Evolutionary conservation across 2,329 filamentous ascomycete genomes (phyloP).

Genomic region (Sphaerulina populicola): DNA sequence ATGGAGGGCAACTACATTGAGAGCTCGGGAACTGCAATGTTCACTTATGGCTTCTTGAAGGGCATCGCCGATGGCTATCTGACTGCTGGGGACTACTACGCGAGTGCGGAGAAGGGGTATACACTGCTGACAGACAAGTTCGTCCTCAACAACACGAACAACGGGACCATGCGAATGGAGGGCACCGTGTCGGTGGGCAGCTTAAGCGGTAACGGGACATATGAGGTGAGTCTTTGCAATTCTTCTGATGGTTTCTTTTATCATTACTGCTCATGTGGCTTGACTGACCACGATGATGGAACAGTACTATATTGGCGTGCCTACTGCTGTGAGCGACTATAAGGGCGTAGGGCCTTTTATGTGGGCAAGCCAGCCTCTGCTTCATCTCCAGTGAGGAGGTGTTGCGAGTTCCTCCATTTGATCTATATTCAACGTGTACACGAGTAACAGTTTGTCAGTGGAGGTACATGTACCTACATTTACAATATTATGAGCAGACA

Average conservation of each 20-base stretch:
- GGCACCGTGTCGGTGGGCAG: slow-evolving; percentile 48
- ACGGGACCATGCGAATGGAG: slow-evolving; percentile 46
- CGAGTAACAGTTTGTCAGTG: neutral
- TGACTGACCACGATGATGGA: neutral
- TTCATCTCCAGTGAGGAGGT: neutral
- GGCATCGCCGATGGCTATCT: slow-evolving; percentile 38
- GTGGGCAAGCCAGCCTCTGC: slow-evolving; percentile 26
- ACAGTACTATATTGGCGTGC: slow-evolving; percentile 35
- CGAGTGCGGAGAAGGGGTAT: slow-evolving; percentile 42
- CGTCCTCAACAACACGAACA: slow-evolving; percentile 37
- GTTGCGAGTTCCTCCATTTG: neutral
- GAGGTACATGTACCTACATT: too few species aligned
- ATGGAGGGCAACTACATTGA: slow-evolving; percentile 50
- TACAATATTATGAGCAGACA: too few species aligned
- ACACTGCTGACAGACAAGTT: slow-evolving; percentile 40
- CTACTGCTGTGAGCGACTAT: slow-evolving; percentile 32
- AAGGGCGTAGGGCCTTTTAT: slow-evolving; percentile 40
- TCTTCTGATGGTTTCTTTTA: neutral
- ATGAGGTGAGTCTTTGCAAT: slow-evolving; percentile 37
- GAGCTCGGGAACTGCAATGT: slow-evolving; percentile 52
- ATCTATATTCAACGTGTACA: neutral
- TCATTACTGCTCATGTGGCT: neutral
- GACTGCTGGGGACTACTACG: slow-evolving; percentile 41
- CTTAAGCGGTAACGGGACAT: slow-evolving; percentile 42
- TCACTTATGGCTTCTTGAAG: slow-evolving; percentile 46